Conservation (phyloP, 2,329 filamentous ascomycete genomes). For the Thelonectria blattea region DNA sequence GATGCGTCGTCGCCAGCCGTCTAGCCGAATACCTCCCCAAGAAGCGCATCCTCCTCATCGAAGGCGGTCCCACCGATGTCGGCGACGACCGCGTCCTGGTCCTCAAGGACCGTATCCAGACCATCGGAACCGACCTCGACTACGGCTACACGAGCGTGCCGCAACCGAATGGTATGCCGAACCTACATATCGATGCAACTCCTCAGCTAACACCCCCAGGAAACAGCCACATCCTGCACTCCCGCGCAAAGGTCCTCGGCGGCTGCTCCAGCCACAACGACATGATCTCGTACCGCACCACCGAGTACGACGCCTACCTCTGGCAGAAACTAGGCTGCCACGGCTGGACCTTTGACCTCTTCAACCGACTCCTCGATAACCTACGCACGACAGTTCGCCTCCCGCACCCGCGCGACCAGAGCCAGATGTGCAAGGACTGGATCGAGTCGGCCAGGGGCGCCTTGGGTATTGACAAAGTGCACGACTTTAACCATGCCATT, state of each 20-base stretch:
- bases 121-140: conserved; percentile 86
- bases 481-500: conserved; percentile 89
- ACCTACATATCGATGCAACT: too few relatives aligned
- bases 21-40: conserved; percentile 83
- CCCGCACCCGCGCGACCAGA: conserved; percentile 83
- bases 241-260: conserved; percentile 88
- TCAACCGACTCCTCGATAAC: conserved; percentile 82
- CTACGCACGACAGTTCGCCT: conserved; percentile 76
- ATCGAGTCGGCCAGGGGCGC: conserved; percentile 79
- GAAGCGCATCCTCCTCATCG: conserved; percentile 81
- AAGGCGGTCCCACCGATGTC: conserved; percentile 88
- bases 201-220: conserved; percentile 49
- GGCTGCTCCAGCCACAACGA: conserved; percentile 96
- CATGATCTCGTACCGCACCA: conserved; percentile 89
- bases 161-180: conserved; percentile 70
- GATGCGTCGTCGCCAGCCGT: conserved; percentile 82
- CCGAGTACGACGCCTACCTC: conserved; percentile 83
- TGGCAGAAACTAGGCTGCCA: conserved; percentile 84
- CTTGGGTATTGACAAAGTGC: conserved; percentile 78
- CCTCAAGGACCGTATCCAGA: conserved; percentile 83
- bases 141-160: conserved; percentile 91
- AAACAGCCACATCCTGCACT: conserved; percentile 91
- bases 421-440: conserved; percentile 93
- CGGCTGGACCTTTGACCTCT: conserved; percentile 86
- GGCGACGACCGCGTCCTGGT: conserved; percentile 86